Conservation (phyloP, 1,139 yeast species). For the Lodderomyces jiufengensis region DNA sequence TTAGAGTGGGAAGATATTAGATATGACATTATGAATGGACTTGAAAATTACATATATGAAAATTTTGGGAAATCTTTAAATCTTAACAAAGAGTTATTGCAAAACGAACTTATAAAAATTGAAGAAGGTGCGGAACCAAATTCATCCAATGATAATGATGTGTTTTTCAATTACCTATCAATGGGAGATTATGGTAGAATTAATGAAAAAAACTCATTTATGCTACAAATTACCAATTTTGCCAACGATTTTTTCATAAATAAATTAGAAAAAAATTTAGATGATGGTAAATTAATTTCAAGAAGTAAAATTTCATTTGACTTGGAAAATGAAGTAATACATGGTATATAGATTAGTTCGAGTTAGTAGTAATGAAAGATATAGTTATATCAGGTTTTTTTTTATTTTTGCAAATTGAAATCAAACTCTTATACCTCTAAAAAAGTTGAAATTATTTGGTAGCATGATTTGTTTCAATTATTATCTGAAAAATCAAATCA, state of each 20-base stretch:
- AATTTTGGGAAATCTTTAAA: conserved; percentile 28
- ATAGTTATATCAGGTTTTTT: too few relatives aligned
- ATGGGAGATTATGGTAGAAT: conserved; percentile 33
- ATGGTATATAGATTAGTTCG: too few relatives aligned
- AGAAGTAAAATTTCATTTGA: conserved; percentile 21
- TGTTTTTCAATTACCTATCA: conserved; percentile 23
- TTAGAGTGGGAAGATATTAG: conserved; percentile 48
- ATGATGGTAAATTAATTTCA: not conserved
- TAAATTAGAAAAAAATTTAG: conserved; percentile 8
- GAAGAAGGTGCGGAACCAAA: too few relatives aligned
- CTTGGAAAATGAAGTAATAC: conserved; percentile 20
- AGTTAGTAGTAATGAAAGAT: too few relatives aligned
- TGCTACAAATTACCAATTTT: conserved; percentile 25
- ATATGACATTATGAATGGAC: conserved; percentile 36
- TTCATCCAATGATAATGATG: conserved; percentile 10
- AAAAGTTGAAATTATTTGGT: too few relatives aligned
- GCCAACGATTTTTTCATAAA: conserved; percentile 25
- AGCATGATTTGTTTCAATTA: too few relatives aligned
- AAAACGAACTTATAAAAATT: too few relatives aligned
- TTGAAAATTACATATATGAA: conserved; percentile 34
- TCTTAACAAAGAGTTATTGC: not conserved
- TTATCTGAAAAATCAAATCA: too few relatives aligned
- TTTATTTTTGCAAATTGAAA: too few relatives aligned
- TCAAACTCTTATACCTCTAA: too few relatives aligned
- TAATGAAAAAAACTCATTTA: conserved; percentile 31